Evolutionary conservation across 495 filamentous ascomycete genomes (phyloP).

Genomic region (Penicillium lividum): DNA sequence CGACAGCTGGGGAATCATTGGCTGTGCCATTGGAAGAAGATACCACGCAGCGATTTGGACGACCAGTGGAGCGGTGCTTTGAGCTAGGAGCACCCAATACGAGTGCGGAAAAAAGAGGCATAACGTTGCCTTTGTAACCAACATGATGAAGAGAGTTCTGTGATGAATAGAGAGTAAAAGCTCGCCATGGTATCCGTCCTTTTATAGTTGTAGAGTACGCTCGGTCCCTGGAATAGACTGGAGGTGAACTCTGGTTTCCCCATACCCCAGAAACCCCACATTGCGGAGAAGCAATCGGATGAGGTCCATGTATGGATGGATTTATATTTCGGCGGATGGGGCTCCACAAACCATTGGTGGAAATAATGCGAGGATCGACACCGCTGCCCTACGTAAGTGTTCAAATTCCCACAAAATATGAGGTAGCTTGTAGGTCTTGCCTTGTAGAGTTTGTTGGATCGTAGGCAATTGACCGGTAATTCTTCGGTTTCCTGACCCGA

Average conservation of each 20-base stretch:
- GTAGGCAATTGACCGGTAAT: not conserved
- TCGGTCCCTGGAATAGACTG: not conserved
- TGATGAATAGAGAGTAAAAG: not conserved
- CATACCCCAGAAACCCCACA: conserved; percentile 16
- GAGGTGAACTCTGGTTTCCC: not conserved
- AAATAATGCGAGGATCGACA: conserved; percentile 12
- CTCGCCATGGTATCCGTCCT: not conserved
- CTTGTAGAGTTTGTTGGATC: not conserved
- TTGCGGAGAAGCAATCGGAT: conserved; percentile 12
- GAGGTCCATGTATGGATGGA: conserved; percentile 16
- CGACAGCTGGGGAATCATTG: conserved; percentile 38
- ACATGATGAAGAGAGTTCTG: conserved; percentile 6
- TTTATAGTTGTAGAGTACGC: conserved; percentile 5
- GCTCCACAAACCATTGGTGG: conserved; percentile 14
- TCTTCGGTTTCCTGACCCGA: not conserved
- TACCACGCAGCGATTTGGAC: conserved; percentile 22
- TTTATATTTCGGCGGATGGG: conserved; percentile 15
- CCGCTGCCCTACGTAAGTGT: not conserved
- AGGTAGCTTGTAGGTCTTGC: not conserved
- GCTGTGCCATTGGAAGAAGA: conserved; percentile 30
- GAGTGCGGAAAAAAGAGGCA: conserved; percentile 8
- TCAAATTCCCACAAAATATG: not conserved
- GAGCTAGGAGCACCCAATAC: conserved; percentile 11
- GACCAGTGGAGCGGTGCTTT: conserved; percentile 11
- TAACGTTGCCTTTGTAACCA: conserved; percentile 2